Evolutionary conservation across 257 asterid species (phyloP), one percentile per base, ranked within the genome.

Genomic region (Primulina huaijiensis): DNA sequence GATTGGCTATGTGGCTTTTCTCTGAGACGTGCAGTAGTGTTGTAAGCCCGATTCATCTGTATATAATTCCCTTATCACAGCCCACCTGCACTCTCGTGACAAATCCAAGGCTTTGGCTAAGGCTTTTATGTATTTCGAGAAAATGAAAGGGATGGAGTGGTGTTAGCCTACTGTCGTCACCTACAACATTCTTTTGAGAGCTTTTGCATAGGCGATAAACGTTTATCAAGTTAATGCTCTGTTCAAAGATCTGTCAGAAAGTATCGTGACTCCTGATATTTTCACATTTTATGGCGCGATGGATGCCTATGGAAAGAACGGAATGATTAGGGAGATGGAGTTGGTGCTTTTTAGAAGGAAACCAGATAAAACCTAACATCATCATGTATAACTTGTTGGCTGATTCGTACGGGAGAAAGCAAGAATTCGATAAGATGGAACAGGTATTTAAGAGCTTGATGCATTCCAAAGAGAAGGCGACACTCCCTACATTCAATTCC

Each of bases 1-100:
- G 98, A 14, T 88, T 87, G 96, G 97, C 98, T 1, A 93, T 90
- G 96, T 93, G 98, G 98, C 95, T 93, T 72, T 93, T 92, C 81
- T 87, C 96, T 2, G 98, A 93, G 89, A 89, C 90, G 98, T 92
- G 98, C 57, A 93, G 87, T 59, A 90, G 97, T 72, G 97, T 19
- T 93, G 98, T 75, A 83, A 80, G 75, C 92, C 98, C 0, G 98
- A 93, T 72, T 86, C 98, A 9, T 93, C 97, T 0, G 98, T 93
- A 27, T 93, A 93, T 86, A 93, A 93, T 70, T 82, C 98, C 8
- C 82, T 93, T 34, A 93, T 93, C 73, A 77, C 96, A 0, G 97
- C 96, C 75, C 98, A 90, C 73, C 97, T 93, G 71, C 98, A 90
- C 75, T 82, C 95, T 23, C 82, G 85, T 5, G 97, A 93, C 65